phyloP scores from a whole-genome alignment of 2,329 filamentous ascomycete species.

The Penicillium sp. region DNA sequence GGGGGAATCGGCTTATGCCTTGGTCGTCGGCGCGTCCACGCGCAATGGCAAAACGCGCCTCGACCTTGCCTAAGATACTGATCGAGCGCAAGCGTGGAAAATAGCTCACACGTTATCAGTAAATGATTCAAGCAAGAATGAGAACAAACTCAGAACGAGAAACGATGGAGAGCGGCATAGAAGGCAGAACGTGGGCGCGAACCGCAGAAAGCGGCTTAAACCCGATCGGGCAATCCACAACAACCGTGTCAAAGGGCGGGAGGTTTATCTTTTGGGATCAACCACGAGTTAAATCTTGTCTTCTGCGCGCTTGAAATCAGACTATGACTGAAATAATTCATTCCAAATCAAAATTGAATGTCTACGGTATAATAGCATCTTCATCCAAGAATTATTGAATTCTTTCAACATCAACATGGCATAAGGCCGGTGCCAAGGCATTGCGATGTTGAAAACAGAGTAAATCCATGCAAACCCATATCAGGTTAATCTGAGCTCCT shows the following conservation, averaged over 20 bases:
- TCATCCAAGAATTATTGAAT: slow-evolving; percentile 1
- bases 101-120: too few species aligned
- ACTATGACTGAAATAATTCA: too few species aligned
- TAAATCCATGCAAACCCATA: neutral
- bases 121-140: neutral
- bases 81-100: neutral
- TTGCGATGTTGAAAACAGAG: neutral
- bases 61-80: too few species aligned
- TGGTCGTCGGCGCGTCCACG: slow-evolving; percentile 7
- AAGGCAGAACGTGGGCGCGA: slow-evolving; percentile 15
- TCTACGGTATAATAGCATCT: neutral
- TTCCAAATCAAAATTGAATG: neutral
- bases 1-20: neutral
- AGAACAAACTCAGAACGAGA: too few species aligned
- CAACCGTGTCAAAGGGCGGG: slow-evolving; percentile 5
- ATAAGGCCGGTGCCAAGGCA: too few species aligned
- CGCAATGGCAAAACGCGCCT: too few species aligned
- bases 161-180: too few species aligned
- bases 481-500: too few species aligned
- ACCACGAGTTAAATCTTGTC: too few species aligned
- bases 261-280: too few species aligned
- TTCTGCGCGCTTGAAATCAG: too few species aligned
- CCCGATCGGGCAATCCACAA: slow-evolving; percentile 23
- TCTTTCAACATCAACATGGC: neutral
- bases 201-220: slow-evolving; percentile 14